These are phyloP conservation scores for Hanseniaspora meyeri DNA, from an alignment of 805 yeast genomes.

Conservation along the genomic window DNA sequence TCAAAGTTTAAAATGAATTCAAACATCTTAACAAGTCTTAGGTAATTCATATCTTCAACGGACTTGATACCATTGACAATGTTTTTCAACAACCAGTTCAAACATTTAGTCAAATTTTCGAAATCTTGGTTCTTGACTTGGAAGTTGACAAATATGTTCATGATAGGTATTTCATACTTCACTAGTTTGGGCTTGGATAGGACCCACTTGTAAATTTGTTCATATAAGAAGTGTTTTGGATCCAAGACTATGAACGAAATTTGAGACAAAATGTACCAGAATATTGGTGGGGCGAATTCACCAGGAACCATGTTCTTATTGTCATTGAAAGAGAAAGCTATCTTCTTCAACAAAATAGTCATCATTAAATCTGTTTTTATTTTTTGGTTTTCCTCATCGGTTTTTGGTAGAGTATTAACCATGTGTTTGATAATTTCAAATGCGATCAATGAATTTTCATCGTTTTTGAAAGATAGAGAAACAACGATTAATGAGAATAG, in stretches of 20 bases:
- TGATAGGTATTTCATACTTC: conserved; percentile 35
- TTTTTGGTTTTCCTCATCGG: conserved; percentile 29
- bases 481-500: conserved; percentile 39
- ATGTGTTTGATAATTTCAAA: conserved; percentile 35
- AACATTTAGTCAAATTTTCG: conserved; percentile 43
- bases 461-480: conserved; percentile 33
- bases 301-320: conserved; percentile 15
- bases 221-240: conserved; percentile 67
- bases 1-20: conserved; percentile 54
- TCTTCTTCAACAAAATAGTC: conserved; percentile 39
- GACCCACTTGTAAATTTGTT: conserved; percentile 54
- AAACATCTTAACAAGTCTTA: conserved; percentile 43
- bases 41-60: conserved; percentile 39
- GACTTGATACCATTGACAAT: conserved; percentile 38
- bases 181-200: conserved; percentile 34
- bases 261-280: conserved; percentile 45
- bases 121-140: conserved; percentile 29
- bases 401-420: conserved; percentile 24
- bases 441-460: conserved; percentile 28
- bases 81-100: conserved; percentile 52
- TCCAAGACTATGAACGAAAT: conserved; percentile 46
- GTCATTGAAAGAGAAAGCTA: conserved; percentile 27
- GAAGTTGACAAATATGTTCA: conserved; percentile 25
- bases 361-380: conserved; percentile 48
- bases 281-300: conserved; percentile 32